Conservation (phyloP, 768 basidiomycete genomes). For the Phanerochaete sordida region DNA sequence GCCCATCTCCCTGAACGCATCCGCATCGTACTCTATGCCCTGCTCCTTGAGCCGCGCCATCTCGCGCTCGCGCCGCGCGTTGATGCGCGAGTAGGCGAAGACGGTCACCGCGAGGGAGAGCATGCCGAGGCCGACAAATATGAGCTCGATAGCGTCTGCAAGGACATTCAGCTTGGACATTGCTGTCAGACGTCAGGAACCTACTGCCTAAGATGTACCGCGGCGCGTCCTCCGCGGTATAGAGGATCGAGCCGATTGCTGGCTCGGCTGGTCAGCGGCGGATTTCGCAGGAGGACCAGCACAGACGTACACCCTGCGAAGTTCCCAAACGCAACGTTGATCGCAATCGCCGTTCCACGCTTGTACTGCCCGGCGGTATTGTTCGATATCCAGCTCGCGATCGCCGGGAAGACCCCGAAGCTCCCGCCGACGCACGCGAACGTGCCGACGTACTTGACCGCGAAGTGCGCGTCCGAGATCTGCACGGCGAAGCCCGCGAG, state of each 20-base stretch:
- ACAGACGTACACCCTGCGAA: slow-evolving; percentile 40
- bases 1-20: slow-evolving; percentile 40
- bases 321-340: slow-evolving; percentile 70
- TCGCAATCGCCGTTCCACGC: slow-evolving; percentile 61
- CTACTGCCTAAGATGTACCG: slow-evolving; percentile 60
- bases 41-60: slow-evolving; percentile 30
- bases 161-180: not conserved
- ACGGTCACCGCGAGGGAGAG: slow-evolving; percentile 46
- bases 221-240: slow-evolving; percentile 53
- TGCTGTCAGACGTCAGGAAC: slow-evolving; percentile 21
- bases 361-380: slow-evolving; percentile 70
- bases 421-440: slow-evolving; percentile 66
- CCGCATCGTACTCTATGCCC: slow-evolving; percentile 20
- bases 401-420: slow-evolving; percentile 56
- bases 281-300: not conserved
- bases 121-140: slow-evolving; percentile 66
- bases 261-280: not conserved
- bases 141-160: slow-evolving; percentile 60
- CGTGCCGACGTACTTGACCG: slow-evolving; percentile 69
- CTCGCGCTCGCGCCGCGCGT: slow-evolving; percentile 28
- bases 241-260: slow-evolving; percentile 62
- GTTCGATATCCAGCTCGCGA: slow-evolving; percentile 62
- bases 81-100: slow-evolving; percentile 45
- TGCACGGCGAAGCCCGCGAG: slow-evolving; percentile 62
- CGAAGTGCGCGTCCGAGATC: slow-evolving; percentile 46